A percentile compares a stretch with the other conserved stretches of the same genome.
phyloP scores from a whole-genome alignment of 2,329 filamentous ascomycete genomes.

The Balansia obtecta region DNA sequence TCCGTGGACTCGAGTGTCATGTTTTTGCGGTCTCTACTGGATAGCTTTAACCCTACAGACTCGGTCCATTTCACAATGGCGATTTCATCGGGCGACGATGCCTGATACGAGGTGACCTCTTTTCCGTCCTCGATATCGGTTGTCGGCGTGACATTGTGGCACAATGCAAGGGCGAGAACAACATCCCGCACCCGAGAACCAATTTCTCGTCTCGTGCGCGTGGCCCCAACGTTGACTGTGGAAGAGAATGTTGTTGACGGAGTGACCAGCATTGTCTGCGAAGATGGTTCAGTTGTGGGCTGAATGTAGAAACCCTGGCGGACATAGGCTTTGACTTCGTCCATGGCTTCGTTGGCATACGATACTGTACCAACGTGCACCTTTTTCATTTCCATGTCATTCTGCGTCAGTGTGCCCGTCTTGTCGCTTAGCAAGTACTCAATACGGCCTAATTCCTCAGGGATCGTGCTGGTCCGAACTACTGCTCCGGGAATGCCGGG shows the following conservation, averaged over 20 bases:
- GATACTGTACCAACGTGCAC: conserved; percentile 97
- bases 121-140: conserved; percentile 68
- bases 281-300: conserved; percentile 29
- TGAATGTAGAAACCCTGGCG: conserved; percentile 63
- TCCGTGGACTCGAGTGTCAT: conserved; percentile 73
- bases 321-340: conserved; percentile 81
- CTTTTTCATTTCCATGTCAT: conserved; percentile 98
- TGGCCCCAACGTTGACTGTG: conserved; percentile 50
- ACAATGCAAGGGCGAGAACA: conserved; percentile 80
- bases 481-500: conserved; percentile 82
- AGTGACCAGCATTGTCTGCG: conserved; percentile 49
- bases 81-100: conserved; percentile 94
- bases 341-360: conserved; percentile 97
- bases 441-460: conserved; percentile 87
- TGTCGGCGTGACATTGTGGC: conserved; percentile 89
- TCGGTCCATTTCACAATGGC: conserved; percentile 96
- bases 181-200: conserved; percentile 87
- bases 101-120: conserved; percentile 77
- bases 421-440: conserved; percentile 96
- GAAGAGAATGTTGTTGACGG: conserved; percentile 59
- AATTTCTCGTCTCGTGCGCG: conserved; percentile 83
- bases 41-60: conserved; percentile 72
- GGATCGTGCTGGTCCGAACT: conserved; percentile 92
- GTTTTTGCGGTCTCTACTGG: conserved; percentile 73
- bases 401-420: conserved; percentile 94